Evolutionary conservation across 768 basidiomycete genomes (phyloP).

Genomic region (Tremella fuciformis): DNA sequence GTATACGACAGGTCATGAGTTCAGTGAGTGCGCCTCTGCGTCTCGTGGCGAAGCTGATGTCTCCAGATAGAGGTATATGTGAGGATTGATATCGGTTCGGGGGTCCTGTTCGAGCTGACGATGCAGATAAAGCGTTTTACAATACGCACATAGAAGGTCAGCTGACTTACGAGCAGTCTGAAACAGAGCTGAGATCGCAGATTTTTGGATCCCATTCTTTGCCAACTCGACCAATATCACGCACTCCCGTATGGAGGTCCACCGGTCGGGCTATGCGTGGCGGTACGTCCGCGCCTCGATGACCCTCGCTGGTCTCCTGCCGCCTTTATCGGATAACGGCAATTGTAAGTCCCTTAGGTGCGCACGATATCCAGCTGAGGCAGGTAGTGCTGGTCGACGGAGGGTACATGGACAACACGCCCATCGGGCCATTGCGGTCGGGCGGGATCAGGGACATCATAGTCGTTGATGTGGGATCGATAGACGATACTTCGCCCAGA

Average conservation of each 20-base stretch:
- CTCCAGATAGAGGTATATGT: slow-evolving; percentile 83
- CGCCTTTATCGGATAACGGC: slow-evolving; percentile 91
- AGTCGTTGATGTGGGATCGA: slow-evolving; percentile 86
- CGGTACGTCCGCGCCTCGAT: slow-evolving; percentile 78
- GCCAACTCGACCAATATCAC: slow-evolving; percentile 98
- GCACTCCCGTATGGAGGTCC: slow-evolving; percentile 93
- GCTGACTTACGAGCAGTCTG: slow-evolving; percentile 9
- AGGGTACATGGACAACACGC: slow-evolving; percentile 52
- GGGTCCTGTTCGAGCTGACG: slow-evolving; percentile 1
- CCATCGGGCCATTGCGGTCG: slow-evolving; percentile 87
- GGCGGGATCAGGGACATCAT: slow-evolving; percentile 88
- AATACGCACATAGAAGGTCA: slow-evolving; percentile 68
- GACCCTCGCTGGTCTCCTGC: slow-evolving; percentile 91
- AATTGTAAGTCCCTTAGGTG: slow-evolving; percentile 51
- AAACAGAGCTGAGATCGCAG: slow-evolving; percentile 47
- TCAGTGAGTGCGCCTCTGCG: slow-evolving; percentile 34
- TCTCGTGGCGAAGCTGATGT: slow-evolving; percentile 6
- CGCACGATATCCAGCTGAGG: not conserved
- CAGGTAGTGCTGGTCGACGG: slow-evolving; percentile 51
- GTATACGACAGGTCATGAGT: slow-evolving; percentile 71
- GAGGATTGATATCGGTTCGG: too few species aligned
- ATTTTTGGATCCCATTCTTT: slow-evolving; percentile 98
- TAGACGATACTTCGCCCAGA: slow-evolving; percentile 92
- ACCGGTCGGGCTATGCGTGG: slow-evolving; percentile 97
- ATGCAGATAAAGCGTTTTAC: slow-evolving; percentile 70